Base-by-base conservation (phyloP, 805 yeast species). In the Saturnispora zaruensis region DNA sequence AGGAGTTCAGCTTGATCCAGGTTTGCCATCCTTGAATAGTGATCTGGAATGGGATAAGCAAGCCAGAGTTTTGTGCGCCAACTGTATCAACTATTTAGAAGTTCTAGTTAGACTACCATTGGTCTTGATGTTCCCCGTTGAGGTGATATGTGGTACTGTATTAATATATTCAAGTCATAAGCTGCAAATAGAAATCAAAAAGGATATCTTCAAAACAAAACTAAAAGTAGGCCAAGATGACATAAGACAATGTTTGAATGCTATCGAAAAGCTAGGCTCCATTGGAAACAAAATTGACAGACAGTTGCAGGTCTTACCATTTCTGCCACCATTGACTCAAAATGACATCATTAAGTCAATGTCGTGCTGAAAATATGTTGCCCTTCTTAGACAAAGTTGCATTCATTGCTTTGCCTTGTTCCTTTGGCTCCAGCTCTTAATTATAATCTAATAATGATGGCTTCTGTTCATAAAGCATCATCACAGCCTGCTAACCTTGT, bases 71-170 rank as follows among this genome's bases (percentile, higher is more conserved):
- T 21, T 54, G 13, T 64, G 63, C 37, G 55, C 57, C 18, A 51
- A 59, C 20, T 55, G 63, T 41, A 57, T 66, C 2, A 56, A 57
- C 40, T 54, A 61, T 34, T 60, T 57, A 49, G 70, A 66, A 46
- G 24, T 58, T 11, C 36, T 61, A 7, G 57, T 62, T 3, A 53
- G 69, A 47, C 50, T 64, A 20, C 69, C 70, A 2, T 21, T 66
- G n/a, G 21, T 57, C 21, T 41, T 66, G 33, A 26, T 66, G 7
- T 59, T 55, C 44, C 55, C 57, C 2, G 48, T 59, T 3, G 52
- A 60, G 28, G 55, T 50, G 1, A 52, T 66, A 4, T 56, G 64
- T 32, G 63, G 33, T 59, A 5, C 45, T 59, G 23, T 66, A 61
- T 2, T 45, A 61, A 8, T 55, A 57, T 5, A 36, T 64, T 16